These are phyloP conservation scores for Hevea brasiliensis DNA, from an alignment of 345 rosid species.

Conservation along the genomic window DNA sequence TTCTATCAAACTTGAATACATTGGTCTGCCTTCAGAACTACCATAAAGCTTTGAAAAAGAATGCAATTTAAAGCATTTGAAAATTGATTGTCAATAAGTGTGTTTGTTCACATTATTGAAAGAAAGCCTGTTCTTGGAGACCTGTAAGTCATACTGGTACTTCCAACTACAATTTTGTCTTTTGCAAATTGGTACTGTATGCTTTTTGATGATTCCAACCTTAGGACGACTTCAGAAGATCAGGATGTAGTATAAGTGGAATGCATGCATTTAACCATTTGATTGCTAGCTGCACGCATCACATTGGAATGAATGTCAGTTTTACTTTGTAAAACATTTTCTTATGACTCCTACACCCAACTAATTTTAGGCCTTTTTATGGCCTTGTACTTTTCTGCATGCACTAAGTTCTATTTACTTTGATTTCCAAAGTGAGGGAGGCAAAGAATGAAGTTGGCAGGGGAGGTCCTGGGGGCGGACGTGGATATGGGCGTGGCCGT, in stretches of 20 bases:
- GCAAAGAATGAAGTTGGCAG: conserved; percentile 23
- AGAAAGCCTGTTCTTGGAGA: not conserved
- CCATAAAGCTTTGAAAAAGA: not conserved
- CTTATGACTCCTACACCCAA: too few relatives aligned
- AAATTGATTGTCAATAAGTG: not conserved
- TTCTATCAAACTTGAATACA: not conserved
- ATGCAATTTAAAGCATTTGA: not conserved
- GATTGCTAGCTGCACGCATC: not conserved
- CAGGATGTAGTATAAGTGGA: not conserved
- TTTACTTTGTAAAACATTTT: not conserved
- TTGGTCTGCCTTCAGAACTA: not conserved
- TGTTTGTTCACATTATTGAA: not conserved
- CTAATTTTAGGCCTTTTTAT: too few relatives aligned
- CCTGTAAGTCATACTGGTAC: not conserved
- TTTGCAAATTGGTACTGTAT: too few relatives aligned
- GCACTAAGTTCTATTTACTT: not conserved
- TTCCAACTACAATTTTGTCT: not conserved
- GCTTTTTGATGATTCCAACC: not conserved
- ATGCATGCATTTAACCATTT: not conserved
- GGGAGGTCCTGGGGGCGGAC: conserved; percentile 17
- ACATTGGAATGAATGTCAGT: not conserved
- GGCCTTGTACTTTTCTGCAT: not conserved
- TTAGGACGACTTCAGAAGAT: not conserved
- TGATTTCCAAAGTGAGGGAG: conserved; percentile 20
- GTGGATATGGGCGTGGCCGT: conserved; percentile 18